These are phyloP conservation scores for Lichtheimia corymbifera DNA, from an alignment of 371 early-diverging fungal species.

Conservation along the genomic window DNA sequence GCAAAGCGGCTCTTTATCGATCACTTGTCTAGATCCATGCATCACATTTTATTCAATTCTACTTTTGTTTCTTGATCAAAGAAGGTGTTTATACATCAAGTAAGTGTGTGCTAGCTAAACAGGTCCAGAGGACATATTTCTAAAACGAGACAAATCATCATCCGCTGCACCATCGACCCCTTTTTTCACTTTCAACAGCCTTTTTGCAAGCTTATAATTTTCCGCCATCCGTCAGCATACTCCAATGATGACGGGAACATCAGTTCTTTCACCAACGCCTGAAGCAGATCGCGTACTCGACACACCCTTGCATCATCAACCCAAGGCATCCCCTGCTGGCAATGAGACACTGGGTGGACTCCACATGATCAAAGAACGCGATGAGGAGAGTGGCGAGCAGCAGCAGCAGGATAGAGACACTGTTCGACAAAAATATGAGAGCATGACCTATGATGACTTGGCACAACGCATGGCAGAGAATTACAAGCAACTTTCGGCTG, in stretches of 20 bases:
- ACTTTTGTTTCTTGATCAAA: no score
- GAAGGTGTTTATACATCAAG: no score
- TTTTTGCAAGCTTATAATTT: no score
- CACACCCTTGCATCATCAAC: constrained; percentile 17
- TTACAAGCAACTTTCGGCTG: constrained; percentile 38
- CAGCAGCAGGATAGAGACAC: constrained; percentile 4
- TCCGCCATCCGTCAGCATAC: not conserved
- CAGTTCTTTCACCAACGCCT: constrained; percentile 17
- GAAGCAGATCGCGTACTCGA: constrained; percentile 16
- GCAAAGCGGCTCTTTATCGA: no score
- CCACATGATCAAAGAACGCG: constrained; percentile 25
- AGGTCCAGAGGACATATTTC: no score
- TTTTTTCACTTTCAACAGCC: no score
- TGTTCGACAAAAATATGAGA: constrained; percentile 39
- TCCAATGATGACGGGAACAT: constrained; percentile 19
- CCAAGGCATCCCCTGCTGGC: not conserved
- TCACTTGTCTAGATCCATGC: no score
- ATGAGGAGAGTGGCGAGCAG: constrained; percentile 16
- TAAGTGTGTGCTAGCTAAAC: no score
- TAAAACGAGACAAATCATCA: no score
- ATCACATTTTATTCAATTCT: no score
- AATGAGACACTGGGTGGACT: constrained; percentile 15
- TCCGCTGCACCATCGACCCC: no score
- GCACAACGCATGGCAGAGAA: constrained; percentile 45
- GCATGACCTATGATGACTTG: constrained; percentile 50